These are phyloP conservation scores for Chalara sp. DNA, from an alignment of 2,329 filamentous ascomycete species.

Conservation along the genomic window DNA sequence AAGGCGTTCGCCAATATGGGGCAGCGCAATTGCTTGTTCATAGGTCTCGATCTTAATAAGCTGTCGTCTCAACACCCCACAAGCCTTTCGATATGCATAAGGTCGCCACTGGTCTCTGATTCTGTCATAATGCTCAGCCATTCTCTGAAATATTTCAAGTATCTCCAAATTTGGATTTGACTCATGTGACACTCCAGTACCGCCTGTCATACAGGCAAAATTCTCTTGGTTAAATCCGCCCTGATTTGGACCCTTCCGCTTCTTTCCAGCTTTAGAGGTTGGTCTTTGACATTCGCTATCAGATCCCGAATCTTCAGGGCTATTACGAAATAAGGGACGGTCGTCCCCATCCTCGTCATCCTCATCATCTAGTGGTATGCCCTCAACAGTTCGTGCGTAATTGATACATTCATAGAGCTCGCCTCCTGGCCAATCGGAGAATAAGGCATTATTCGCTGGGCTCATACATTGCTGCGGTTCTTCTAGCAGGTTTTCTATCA, in stretches of 20 bases:
- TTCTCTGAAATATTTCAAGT: constrained; percentile 69
- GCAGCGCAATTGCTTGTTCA: constrained; percentile 60
- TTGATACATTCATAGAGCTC: constrained; percentile 59
- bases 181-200: constrained; percentile 31
- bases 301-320: constrained; percentile 17
- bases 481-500: no score
- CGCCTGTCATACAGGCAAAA: constrained; percentile 49
- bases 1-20: constrained; percentile 63
- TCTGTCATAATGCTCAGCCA: constrained; percentile 71
- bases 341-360: constrained; percentile 41
- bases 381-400: constrained; percentile 51
- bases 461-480: no score
- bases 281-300: constrained; percentile 24
- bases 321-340: constrained; percentile 13
- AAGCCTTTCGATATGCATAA: constrained; percentile 69
- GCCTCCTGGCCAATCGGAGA: constrained; percentile 31
- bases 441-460: no score
- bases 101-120: constrained; percentile 73
- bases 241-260: constrained; percentile 7
- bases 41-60: constrained; percentile 56
- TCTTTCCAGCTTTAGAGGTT: constrained; percentile 4
- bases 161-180: constrained; percentile 68
- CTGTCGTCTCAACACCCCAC: constrained; percentile 65
- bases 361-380: constrained; percentile 48
- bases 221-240: constrained; percentile 32